phyloP scores from a whole-genome alignment of 2,329 filamentous ascomycete species.

The Pseudocercospora musae region DNA sequence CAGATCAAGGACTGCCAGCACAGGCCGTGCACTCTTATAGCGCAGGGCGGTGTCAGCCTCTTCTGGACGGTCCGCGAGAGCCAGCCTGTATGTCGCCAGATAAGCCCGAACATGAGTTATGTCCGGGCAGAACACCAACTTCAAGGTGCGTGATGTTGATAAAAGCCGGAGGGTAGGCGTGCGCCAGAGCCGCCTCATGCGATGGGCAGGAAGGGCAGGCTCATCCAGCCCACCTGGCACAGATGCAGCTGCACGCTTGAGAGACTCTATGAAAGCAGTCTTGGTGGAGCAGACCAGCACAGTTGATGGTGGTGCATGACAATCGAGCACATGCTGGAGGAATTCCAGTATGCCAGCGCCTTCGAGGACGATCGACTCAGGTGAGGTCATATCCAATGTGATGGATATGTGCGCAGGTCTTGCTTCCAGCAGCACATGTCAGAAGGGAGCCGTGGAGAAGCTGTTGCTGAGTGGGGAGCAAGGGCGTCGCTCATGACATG shows the following conservation, averaged over 20 bases:
- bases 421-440: neutral
- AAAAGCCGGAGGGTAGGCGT: slow-evolving; percentile 65
- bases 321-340: slow-evolving; percentile 60
- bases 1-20: slow-evolving; percentile 63
- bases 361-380: slow-evolving; percentile 39
- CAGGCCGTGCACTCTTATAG: slow-evolving; percentile 32
- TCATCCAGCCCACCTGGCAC: neutral
- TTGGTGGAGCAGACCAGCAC: slow-evolving; percentile 69
- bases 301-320: slow-evolving; percentile 57
- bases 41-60: slow-evolving; percentile 10
- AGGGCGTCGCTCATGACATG: neutral
- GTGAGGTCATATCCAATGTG: slow-evolving; percentile 7
- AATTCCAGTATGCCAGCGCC: slow-evolving; percentile 48
- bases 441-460: neutral
- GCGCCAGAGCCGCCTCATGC: slow-evolving; percentile 1
- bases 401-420: neutral
- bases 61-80: slow-evolving; percentile 6
- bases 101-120: slow-evolving; percentile 75
- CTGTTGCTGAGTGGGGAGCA: neutral
- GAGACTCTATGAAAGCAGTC: slow-evolving; percentile 60
- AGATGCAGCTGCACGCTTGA: slow-evolving; percentile 35
- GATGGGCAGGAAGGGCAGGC: neutral
- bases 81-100: slow-evolving; percentile 42
- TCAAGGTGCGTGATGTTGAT: slow-evolving; percentile 65
- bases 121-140: slow-evolving; percentile 69